phyloP scores from a whole-genome alignment of 257 asterid genomes.

The Solanum neorickii region DNA sequence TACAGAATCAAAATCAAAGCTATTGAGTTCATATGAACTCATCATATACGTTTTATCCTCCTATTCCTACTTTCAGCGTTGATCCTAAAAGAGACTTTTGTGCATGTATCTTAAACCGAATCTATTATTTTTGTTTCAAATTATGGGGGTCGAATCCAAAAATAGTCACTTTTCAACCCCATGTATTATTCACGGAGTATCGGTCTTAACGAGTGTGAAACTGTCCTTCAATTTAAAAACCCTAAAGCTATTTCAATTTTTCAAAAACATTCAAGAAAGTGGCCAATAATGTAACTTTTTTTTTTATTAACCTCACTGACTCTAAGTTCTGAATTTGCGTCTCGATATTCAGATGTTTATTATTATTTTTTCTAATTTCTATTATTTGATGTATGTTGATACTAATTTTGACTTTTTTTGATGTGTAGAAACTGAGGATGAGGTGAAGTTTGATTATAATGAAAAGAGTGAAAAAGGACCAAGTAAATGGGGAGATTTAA shows the following conservation, averaged over 20 bases:
- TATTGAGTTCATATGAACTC: neutral
- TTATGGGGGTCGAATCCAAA: neutral
- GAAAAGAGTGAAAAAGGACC: slow-evolving; percentile 44
- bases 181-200: neutral
- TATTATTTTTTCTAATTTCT: too few relatives aligned
- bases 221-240: neutral
- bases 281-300: neutral
- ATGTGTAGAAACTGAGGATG: slow-evolving; percentile 6
- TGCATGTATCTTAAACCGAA: neutral
- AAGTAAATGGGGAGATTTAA: slow-evolving; percentile 44
- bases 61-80: accelerated
- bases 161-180: neutral
- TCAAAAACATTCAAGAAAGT: neutral
- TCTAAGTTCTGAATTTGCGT: neutral
- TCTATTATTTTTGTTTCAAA: neutral
- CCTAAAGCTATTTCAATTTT: neutral
- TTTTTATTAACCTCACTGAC: neutral
- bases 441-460: slow-evolving; percentile 40
- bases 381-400: neutral
- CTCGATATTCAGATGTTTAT: neutral
- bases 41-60: neutral
- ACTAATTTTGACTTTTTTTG: neutral
- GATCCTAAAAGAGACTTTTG: neutral
- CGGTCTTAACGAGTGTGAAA: neutral
- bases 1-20: neutral